Percentiles rank a stretch among this genome's conserved stretches.
phyloP scores from a whole-genome alignment of 2,329 filamentous ascomycete genomes.

The Coniochaeta sp. region DNA sequence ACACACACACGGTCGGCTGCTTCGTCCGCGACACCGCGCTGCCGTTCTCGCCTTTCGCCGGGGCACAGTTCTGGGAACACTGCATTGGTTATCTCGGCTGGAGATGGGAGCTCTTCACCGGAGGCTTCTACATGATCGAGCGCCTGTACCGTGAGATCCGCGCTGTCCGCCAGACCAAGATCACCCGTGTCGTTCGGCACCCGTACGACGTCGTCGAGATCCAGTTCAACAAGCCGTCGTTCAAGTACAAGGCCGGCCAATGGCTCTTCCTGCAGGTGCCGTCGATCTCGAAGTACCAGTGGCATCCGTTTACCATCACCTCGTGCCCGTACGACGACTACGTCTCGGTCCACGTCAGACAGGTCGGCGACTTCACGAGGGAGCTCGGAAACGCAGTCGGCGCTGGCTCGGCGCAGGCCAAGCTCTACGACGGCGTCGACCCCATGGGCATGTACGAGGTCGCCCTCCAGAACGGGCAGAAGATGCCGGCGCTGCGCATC shows the following conservation, averaged over 20 bases:
- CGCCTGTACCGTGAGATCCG: constrained; percentile 88
- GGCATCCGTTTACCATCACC: constrained; percentile 99
- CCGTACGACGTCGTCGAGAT: constrained; percentile 97
- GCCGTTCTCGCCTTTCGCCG: constrained; percentile 77
- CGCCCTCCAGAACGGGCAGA: constrained; percentile 83
- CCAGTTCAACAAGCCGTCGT: constrained; percentile 91
- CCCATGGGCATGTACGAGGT: constrained; percentile 98
- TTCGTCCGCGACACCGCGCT: constrained; percentile 80
- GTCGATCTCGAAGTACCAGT: constrained; percentile 80
- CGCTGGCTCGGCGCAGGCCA: constrained; percentile 77
- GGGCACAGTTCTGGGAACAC: constrained; percentile 76
- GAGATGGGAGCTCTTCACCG: constrained; percentile 90
- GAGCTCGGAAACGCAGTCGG: constrained; percentile 94
- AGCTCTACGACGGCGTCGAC: constrained; percentile 85
- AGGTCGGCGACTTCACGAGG: constrained; percentile 93
- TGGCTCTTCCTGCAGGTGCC: constrained; percentile 97
- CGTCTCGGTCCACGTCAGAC: constrained; percentile 87
- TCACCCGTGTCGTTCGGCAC: constrained; percentile 89
- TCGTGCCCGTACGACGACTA: constrained; percentile 96
- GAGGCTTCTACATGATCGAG: constrained; percentile 78
- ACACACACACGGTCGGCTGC: constrained; percentile 92
- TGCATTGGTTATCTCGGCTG: constrained; percentile 94
- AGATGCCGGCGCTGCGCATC: constrained; percentile 83
- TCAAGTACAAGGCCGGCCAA: constrained; percentile 97
- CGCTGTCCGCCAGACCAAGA: constrained; percentile 74